phyloP scores from a whole-genome alignment of 352 stramenopile species.

The Phytophthora chlamydospora region DNA sequence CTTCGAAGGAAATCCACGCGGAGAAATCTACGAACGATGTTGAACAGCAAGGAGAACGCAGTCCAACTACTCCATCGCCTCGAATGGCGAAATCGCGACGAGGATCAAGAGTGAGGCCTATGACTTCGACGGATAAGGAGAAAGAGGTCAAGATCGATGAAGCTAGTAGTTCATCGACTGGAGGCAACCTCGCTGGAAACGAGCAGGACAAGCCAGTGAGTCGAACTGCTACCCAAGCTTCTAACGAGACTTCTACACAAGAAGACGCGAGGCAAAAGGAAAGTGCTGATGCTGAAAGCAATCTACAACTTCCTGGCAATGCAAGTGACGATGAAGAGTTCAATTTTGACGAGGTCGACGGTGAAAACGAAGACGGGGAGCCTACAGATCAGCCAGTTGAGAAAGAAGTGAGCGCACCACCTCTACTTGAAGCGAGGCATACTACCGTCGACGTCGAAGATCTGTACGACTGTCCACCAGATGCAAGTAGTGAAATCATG shows the following conservation, averaged over 20 bases:
- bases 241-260: neutral
- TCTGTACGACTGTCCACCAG: slow-evolving; percentile 30
- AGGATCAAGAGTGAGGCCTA: slow-evolving; percentile 1
- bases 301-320: neutral
- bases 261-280: slow-evolving; percentile 1
- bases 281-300: neutral
- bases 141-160: neutral
- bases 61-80: neutral
- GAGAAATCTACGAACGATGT: neutral
- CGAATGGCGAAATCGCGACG: neutral
- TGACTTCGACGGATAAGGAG: neutral
- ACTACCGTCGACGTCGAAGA: slow-evolving; percentile 18
- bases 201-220: neutral
- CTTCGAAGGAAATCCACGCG: neutral
- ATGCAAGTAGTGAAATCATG: neutral
- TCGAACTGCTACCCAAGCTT: neutral
- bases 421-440: neutral
- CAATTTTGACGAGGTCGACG: slow-evolving; percentile 26
- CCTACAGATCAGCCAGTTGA: neutral
- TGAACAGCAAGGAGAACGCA: neutral
- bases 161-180: neutral
- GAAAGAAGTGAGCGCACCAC: neutral
- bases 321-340: slow-evolving; percentile 30
- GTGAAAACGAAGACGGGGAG: slow-evolving; percentile 13
- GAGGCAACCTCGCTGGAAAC: neutral